Evolutionary conservation across 768 basidiomycete species (phyloP), one percentile per base, ranked within the genome.

Genomic region (Asterophora parasitica): DNA sequence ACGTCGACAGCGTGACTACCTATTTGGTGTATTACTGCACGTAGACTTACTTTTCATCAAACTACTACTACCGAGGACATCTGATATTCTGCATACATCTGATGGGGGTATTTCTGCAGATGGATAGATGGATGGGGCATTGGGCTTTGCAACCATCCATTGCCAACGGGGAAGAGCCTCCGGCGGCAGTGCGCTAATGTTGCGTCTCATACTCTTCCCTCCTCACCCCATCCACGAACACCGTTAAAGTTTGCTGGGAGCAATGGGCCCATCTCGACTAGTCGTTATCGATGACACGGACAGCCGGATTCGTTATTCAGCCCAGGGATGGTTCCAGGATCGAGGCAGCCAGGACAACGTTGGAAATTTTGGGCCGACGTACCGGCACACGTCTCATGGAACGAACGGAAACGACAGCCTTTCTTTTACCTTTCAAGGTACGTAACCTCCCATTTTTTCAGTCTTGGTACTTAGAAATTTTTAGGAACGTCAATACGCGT

Each of bases 221-320:
- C 30, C 8, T 31, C 28, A 30, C 30, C 13, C 34, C 13, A 33
- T 8, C 32, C 11, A 26, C 38, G 3, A n/a, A 13, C 11, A 20
- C 7, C 13, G 34, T 10, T 39, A 7, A 12, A 27, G 11, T 15
- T 26, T 17, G 39, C 39, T 44, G 32, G 19, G 33, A 16, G 38
- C 40, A 17, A 42, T 48, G 40, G 10, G 19, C 10, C 3, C 45
- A 15, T 27, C 58, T 34, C 65, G 67, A 27, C 60, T 58, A 56
- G 60, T 69, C 12, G 57, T 70, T 0, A 23, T 57, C 26, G 68
- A 72, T 50, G 71, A 72, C 43, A 60, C 61, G 2, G 60, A 67
- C 49, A 48, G 53, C 1, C 46, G 48, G 16, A 69, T 71, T 41
- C 51, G 49, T 5, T 71, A 71, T 41, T 55, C 43, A 4, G 59